phyloP scores from a whole-genome alignment of 2,329 filamentous ascomycete genomes.

The Pseudogymnoascus sp. region DNA sequence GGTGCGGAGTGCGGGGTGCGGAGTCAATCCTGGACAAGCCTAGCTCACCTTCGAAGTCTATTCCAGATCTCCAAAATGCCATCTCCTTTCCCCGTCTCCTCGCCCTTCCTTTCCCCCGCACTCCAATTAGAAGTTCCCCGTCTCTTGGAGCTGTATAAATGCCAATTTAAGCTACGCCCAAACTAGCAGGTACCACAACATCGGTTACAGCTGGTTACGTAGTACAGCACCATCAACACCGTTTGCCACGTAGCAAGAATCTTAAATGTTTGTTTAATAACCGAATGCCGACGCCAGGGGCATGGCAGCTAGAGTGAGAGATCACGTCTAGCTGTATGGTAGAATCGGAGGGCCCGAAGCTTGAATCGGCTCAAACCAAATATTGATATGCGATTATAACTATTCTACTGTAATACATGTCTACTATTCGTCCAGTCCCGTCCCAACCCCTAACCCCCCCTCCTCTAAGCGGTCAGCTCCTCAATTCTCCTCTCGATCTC shows the following conservation, averaged over 20 bases:
- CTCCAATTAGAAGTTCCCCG: neutral
- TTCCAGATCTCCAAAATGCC: neutral
- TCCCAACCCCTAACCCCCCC: neutral
- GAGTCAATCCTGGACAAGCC: neutral
- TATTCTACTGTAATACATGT: conserved; percentile 6
- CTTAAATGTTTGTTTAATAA: neutral
- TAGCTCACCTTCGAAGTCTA: neutral
- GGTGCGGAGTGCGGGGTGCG: conserved; percentile 1
- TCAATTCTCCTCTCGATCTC: conserved; percentile 79
- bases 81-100: neutral
- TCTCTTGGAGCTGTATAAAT: neutral
- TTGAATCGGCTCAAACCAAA: conserved; percentile 2
- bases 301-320: neutral
- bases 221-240: neutral
- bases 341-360: neutral
- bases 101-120: neutral
- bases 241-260: neutral
- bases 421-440: neutral
- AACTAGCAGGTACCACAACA: neutral
- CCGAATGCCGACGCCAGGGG: neutral
- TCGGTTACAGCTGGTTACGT: neutral
- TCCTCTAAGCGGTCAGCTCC: conserved; percentile 55
- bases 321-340: neutral
- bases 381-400: conserved; percentile 1
- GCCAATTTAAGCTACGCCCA: neutral